phyloP scores from a whole-genome alignment of 805 yeast genomes.

The Spathaspora girioi region DNA sequence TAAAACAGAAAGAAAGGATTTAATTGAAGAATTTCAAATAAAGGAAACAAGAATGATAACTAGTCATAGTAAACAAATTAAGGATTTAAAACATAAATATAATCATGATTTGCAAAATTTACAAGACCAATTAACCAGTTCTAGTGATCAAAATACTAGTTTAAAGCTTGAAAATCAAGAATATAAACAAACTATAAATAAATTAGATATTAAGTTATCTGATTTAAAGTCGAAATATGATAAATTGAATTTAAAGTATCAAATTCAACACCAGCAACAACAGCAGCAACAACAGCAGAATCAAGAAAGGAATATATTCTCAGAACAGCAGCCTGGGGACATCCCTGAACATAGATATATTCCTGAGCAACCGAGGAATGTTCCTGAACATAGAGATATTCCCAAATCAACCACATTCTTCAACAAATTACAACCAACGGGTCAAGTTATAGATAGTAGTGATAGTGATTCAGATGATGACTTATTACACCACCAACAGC shows the following conservation, averaged over 20 bases:
- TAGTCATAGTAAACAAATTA: not conserved
- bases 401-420: not conserved
- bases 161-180: not conserved
- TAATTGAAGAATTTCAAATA: constrained; percentile 7
- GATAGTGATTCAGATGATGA: not conserved
- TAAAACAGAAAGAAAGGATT: constrained; percentile 3
- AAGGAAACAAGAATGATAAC: not conserved
- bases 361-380: not conserved
- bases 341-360: not conserved
- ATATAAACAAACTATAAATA: not conserved
- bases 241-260: not conserved
- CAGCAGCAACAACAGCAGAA: not conserved
- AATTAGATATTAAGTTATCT: not conserved
- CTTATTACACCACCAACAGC: not conserved
- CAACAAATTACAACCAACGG: not conserved
- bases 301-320: not conserved
- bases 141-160: not conserved
- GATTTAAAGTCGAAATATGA: not conserved
- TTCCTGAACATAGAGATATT: not conserved
- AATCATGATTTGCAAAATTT: not conserved
- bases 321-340: not conserved
- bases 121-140: not conserved
- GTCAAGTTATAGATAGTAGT: not conserved
- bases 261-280: not conserved
- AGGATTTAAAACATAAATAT: not conserved